A percentile compares a stretch with the other conserved stretches of the same genome.
Conservation (phyloP, 75 land plant species). For the Selaginella moellendorffii region DNA sequence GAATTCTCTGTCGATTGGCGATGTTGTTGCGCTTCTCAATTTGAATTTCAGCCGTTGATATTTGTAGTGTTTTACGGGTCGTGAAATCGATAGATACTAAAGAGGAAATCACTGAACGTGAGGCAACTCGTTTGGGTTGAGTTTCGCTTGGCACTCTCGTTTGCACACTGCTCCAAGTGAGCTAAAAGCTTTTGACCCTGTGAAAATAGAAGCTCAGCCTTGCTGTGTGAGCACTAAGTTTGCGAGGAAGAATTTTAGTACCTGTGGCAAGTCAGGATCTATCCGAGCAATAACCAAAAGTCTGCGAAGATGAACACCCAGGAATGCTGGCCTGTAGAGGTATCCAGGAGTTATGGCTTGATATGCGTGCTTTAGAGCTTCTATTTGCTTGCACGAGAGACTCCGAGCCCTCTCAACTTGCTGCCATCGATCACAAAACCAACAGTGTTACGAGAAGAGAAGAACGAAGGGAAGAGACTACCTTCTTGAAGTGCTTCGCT, state of each 20-base stretch:
- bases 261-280: slow-evolving; percentile 15
- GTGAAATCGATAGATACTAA: background rate
- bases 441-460: background rate
- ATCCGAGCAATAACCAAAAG: slow-evolving; percentile 11
- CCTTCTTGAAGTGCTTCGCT: background rate
- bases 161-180: background rate
- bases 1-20: too few relatives aligned
- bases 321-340: background rate
- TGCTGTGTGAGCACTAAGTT: too few relatives aligned
- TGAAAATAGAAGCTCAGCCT: too few relatives aligned
- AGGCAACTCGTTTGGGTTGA: background rate
- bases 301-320: slow-evolving; percentile 5
- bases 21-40: too few relatives aligned
- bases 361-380: slow-evolving; percentile 7
- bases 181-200: background rate
- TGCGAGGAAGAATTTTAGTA: too few relatives aligned
- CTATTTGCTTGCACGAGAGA: background rate
- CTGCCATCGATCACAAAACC: background rate
- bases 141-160: background rate
- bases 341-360: slow-evolving; percentile 10
- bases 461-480: background rate
- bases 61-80: too few relatives aligned
- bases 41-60: too few relatives aligned
- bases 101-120: background rate
- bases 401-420: slow-evolving; percentile 10